These are phyloP conservation scores for Ulmus americana DNA, from an alignment of 331 rosid species.

Conservation along the genomic window DNA sequence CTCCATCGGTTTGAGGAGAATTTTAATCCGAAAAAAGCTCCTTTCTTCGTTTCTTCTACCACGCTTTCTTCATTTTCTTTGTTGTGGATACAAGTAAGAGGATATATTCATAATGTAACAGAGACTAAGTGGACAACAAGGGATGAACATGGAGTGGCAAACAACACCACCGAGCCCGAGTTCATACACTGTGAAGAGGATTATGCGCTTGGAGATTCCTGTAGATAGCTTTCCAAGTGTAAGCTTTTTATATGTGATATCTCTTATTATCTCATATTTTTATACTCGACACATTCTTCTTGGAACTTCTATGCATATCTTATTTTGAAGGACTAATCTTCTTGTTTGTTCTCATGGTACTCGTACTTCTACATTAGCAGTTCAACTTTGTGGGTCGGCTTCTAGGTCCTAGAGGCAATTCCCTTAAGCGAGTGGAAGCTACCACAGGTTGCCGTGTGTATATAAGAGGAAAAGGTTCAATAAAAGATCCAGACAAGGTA, in stretches of 20 bases:
- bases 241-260: conserved; percentile 26
- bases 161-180: conserved; percentile 61
- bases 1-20: no score
- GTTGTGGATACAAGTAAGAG: conserved; percentile 25
- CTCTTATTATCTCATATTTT: background rate
- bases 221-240: conserved; percentile 79
- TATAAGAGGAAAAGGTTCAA: conserved; percentile 94
- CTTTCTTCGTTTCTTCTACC: background rate
- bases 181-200: conserved; percentile 70
- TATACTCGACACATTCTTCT: conserved; percentile 2
- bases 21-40: background rate
- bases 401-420: conserved; percentile 96
- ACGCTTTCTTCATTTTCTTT: background rate
- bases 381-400: conserved; percentile 94
- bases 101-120: conserved; percentile 30
- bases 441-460: conserved; percentile 90
- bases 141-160: conserved; percentile 82
- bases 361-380: conserved; percentile 38
- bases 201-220: conserved; percentile 86
- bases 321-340: background rate
- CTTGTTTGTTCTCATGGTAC: conserved; percentile 9
- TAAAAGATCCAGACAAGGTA: conserved; percentile 89
- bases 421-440: conserved; percentile 88
- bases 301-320: background rate
- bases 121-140: conserved; percentile 59